Evolutionary conservation across 805 yeast genomes (phyloP).

Genomic region (Helenozyma baotianmanensis): DNA sequence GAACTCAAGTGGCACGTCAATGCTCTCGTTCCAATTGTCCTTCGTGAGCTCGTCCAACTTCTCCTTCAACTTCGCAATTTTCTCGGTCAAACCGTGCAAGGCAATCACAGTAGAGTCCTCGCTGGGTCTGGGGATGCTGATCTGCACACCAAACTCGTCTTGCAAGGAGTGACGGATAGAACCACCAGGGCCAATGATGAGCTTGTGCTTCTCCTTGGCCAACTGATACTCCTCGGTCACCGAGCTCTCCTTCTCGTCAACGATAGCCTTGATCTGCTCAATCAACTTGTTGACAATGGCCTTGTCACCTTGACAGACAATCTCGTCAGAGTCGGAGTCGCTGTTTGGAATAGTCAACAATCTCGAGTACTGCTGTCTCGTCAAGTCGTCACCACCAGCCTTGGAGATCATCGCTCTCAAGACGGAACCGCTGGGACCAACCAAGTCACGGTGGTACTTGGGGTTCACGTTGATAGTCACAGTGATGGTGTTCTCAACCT

Average conservation of each 20-base stretch:
- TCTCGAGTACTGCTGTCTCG: constrained; percentile 45
- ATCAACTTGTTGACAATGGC: constrained; percentile 65
- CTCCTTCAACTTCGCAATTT: constrained; percentile 57
- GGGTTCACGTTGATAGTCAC: constrained; percentile 63
- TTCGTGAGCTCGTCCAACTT: constrained; percentile 58
- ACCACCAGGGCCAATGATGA: constrained; percentile 80
- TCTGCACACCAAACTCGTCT: constrained; percentile 56
- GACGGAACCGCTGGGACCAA: constrained; percentile 74
- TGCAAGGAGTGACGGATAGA: constrained; percentile 66
- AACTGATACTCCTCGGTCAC: constrained; percentile 50
- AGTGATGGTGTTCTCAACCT: constrained; percentile 57
- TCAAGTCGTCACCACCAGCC: constrained; percentile 62
- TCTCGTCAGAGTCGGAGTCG: constrained; percentile 51
- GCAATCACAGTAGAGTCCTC: constrained; percentile 48
- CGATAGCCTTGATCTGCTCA: constrained; percentile 56
- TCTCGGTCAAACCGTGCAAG: constrained; percentile 63
- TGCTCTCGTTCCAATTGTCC: constrained; percentile 50
- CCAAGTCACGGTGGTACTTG: constrained; percentile 66
- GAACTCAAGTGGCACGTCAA: constrained; percentile 53
- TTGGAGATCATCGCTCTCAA: constrained; percentile 67
- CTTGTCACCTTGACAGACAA: constrained; percentile 73
- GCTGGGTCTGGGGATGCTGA: constrained; percentile 63
- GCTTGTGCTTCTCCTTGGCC: constrained; percentile 69
- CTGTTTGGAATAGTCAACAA: constrained; percentile 67
- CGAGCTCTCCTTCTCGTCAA: constrained; percentile 59